Conservation (phyloP, 192 early-diverging fungal genomes). For the Tieghemiomyces parasiticus region DNA sequence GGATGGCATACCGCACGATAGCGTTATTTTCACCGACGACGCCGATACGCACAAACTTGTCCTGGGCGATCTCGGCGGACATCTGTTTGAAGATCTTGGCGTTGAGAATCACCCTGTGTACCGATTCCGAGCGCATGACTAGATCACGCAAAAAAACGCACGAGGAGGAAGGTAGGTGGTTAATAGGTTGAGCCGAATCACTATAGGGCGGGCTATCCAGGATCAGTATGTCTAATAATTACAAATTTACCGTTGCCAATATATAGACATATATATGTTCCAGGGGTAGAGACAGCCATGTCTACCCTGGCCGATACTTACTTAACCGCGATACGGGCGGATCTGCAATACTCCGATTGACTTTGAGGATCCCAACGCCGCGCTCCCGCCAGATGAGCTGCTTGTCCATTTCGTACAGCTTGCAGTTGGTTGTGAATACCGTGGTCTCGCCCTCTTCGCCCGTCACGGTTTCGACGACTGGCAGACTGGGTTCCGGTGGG, state of each 20-base stretch:
- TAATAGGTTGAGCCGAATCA: too few relatives aligned
- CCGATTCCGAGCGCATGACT: conserved; percentile 30
- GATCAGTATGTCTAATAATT: too few relatives aligned
- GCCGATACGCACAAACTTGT: conserved; percentile 1
- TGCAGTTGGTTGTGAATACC: conserved; percentile 21
- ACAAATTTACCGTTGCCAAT: too few relatives aligned
- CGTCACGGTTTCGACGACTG: conserved; percentile 18
- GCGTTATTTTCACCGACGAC: neutral
- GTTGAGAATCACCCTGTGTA: conserved; percentile 27
- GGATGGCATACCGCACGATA: neutral
- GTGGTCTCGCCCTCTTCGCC: conserved; percentile 32
- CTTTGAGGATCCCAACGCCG: conserved; percentile 25
- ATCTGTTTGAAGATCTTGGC: conserved; percentile 21
- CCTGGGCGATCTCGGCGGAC: conserved; percentile 9
- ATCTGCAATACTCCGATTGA: conserved; percentile 20
- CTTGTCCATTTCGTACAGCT: conserved; percentile 23
- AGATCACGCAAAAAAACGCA: too few relatives aligned
- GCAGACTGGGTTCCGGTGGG: too few relatives aligned
- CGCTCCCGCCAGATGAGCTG: conserved; percentile 26
- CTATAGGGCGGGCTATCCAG: too few relatives aligned
- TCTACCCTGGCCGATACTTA: too few relatives aligned
- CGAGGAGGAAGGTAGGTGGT: too few relatives aligned
- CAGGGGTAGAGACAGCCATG: too few relatives aligned
- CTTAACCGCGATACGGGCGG: conserved; percentile 10
- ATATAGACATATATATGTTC: too few relatives aligned